Evolutionary conservation across 495 filamentous ascomycete species (phyloP).

Genomic region (Tuber brumale): DNA sequence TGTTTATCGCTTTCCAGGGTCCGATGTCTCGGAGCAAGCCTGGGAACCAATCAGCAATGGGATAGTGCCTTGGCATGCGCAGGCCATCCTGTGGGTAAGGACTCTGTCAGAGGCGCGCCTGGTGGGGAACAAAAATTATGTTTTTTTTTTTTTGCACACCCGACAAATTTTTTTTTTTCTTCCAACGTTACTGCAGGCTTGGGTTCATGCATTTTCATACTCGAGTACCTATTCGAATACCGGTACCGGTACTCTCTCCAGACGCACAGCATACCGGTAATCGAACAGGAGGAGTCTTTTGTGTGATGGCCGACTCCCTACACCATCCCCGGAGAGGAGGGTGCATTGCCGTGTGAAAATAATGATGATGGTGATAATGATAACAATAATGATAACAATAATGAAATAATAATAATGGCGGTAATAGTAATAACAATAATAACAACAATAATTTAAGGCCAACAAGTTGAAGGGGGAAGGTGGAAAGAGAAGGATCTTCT

Average conservation of each 20-base stretch:
- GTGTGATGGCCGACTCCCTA: background rate
- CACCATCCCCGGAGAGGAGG: background rate
- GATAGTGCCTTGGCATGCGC: background rate
- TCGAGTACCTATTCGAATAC: too few relatives aligned
- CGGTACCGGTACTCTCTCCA: background rate
- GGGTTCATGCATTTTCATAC: background rate
- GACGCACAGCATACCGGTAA: background rate
- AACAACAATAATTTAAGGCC: background rate
- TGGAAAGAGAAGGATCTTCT: background rate
- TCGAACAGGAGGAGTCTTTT: background rate
- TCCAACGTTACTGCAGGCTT: background rate
- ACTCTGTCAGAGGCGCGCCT: background rate
- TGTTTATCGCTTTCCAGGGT: background rate
- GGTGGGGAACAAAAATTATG: background rate
- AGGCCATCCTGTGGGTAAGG: background rate
- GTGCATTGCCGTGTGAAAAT: background rate
- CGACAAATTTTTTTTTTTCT: background rate
- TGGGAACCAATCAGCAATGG: background rate
- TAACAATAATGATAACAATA: background rate
- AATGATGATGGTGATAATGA: background rate
- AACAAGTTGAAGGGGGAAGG: background rate
- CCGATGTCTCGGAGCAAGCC: background rate
- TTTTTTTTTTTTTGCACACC: background rate
- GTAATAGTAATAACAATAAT: background rate
- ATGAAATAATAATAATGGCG: background rate